Evolutionary conservation across 2,329 filamentous ascomycete genomes (phyloP), one percentile per base, ranked within the genome.

Genomic region (Colletotrichum magnum): DNA sequence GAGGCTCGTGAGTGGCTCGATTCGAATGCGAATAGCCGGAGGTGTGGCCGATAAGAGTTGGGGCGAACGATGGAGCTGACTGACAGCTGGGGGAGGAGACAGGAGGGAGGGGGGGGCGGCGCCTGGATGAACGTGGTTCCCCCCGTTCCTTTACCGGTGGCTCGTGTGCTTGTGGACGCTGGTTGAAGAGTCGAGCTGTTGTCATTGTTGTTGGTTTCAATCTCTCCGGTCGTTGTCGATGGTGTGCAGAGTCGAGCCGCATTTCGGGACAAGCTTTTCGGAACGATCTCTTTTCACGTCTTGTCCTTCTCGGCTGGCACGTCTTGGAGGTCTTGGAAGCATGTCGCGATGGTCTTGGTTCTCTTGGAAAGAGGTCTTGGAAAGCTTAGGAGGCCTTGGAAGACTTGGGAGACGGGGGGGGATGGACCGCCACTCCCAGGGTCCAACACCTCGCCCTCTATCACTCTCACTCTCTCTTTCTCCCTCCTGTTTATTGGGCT

Each of bases 291-390:
- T 69, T 61, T 56, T 66, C 57, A 28, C 52, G 36, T 41, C 62
- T 57, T 67, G 58, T 58, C 64, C 32, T 45, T 26, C 28, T 48
- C 15, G 41, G 48, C 50, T 66, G 62, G 36, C 41, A 66, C n/a
- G 62, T 66, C 66, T 66, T 69, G 66, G 62, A 45, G 41, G 54
- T 60, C 66, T 66, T 69, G 66, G 62, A 47, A 50, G 54, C 50
- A 58, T 45, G 16, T 48, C 39, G 43, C 21, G 52, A 32, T 13
- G 36, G 59, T 64, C 64, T 68, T 64, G 64, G 64, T 45, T 39
- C 39, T 54, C 59, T 54, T 62, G 59, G 36, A 32, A 24, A 36
- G 24, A 21, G 9, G 50, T 48, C 64, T 66, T 50, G 41, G 58
- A 56, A 69, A 58, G 60, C 65, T 68, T 68, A 41, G 13, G 53